phyloP scores from a whole-genome alignment of 1,284 basidiomycete genomes.

The Boletellus sp. region DNA sequence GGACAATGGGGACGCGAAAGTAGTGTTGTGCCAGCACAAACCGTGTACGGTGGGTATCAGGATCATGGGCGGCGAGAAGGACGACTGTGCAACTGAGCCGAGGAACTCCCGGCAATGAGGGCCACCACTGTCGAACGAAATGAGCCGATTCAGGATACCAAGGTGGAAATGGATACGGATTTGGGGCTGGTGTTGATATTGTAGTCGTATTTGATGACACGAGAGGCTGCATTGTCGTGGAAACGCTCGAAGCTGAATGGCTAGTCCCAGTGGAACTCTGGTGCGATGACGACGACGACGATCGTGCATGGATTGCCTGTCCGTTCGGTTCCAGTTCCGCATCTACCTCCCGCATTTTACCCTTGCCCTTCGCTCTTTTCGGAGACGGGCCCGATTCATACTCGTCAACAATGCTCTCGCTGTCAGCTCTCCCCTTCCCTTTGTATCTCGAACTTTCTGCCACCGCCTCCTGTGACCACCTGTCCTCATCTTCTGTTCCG shows the following conservation, averaged over 20 bases:
- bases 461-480: constrained; percentile 22
- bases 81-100: constrained; percentile 70
- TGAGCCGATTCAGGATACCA: constrained; percentile 72
- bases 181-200: constrained; percentile 21
- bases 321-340: constrained; percentile 8
- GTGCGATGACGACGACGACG: constrained; percentile 10
- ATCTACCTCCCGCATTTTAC: constrained; percentile 21
- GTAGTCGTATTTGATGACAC: background rate
- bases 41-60: constrained; percentile 49
- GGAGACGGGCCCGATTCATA: constrained; percentile 8
- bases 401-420: constrained; percentile 12
- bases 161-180: constrained; percentile 53
- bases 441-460: constrained; percentile 19
- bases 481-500: constrained; percentile 22
- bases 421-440: constrained; percentile 24
- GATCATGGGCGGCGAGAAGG: constrained; percentile 57
- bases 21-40: constrained; percentile 75
- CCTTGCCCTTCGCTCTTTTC: constrained; percentile 17
- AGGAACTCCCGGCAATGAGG: constrained; percentile 54
- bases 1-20: constrained; percentile 56
- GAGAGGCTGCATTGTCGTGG: background rate
- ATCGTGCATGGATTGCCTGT: constrained; percentile 3
- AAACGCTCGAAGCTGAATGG: constrained; percentile 8
- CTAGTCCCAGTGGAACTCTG: constrained; percentile 6
- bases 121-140: constrained; percentile 78